Evolutionary conservation across 73 alveolate species (phyloP).

Genomic region (Paramecium caudatum): DNA sequence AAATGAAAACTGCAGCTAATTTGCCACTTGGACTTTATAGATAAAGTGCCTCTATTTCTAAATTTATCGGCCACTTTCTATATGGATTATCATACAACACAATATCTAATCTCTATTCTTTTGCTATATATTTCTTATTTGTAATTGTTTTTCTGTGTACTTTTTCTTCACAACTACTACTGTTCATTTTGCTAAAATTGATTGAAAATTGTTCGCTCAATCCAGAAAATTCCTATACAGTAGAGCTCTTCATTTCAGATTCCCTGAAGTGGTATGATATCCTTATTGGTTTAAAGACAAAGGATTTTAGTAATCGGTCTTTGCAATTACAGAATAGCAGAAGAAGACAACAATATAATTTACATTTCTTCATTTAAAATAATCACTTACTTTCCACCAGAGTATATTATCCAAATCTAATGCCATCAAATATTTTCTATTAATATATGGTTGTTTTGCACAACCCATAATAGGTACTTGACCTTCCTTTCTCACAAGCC

Average conservation of each 20-base stretch:
- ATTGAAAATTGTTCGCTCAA: conserved; percentile 10
- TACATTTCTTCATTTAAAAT: neutral
- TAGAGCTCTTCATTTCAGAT: neutral
- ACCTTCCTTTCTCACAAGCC: conserved; percentile 58
- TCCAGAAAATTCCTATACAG: neutral
- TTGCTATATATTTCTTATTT: too few species aligned
- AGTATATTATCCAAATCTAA: conserved; percentile 19
- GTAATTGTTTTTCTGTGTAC: neutral
- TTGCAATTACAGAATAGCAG: neutral
- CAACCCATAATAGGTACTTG: conserved; percentile 55
- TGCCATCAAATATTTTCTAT: conserved; percentile 41
- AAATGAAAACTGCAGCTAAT: neutral
- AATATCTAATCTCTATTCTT: too few species aligned
- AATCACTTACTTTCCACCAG: conserved; percentile 43
- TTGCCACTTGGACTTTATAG: neutral
- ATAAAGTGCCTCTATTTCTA: conserved; percentile 38
- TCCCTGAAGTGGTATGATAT: neutral
- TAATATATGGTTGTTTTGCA: conserved; percentile 30
- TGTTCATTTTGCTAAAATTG: neutral
- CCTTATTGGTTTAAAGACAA: neutral
- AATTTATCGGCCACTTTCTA: neutral
- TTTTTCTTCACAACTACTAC: neutral
- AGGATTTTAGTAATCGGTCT: neutral
- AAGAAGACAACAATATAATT: neutral
- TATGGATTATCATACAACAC: too few species aligned